phyloP scores from a whole-genome alignment of 2,329 filamentous ascomycete species.

The Microthyrium microscopicum region DNA sequence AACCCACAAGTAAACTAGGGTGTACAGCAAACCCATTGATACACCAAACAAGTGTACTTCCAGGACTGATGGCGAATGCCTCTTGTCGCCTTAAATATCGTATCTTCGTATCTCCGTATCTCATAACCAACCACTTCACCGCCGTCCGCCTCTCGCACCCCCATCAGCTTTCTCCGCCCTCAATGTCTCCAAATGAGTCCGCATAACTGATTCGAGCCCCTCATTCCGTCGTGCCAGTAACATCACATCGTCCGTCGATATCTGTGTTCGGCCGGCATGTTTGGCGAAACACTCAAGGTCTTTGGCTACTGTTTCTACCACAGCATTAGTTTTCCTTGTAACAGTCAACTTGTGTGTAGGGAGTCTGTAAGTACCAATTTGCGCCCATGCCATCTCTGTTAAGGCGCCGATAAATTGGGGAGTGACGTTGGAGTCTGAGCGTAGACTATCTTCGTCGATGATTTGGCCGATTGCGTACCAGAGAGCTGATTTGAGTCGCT shows the following conservation, averaged over 20 bases:
- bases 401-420: slow-evolving; percentile 35
- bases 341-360: not conserved
- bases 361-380: slow-evolving; percentile 49
- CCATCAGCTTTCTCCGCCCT: no score
- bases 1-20: no score
- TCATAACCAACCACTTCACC: no score
- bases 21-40: no score
- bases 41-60: no score
- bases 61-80: no score
- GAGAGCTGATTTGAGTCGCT: slow-evolving; percentile 32
- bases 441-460: slow-evolving; percentile 65
- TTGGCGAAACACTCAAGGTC: slow-evolving; percentile 50
- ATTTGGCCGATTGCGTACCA: slow-evolving; percentile 36
- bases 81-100: no score
- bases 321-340: not conserved
- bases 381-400: slow-evolving; percentile 75
- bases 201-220: no score
- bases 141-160: no score
- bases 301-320: slow-evolving; percentile 33
- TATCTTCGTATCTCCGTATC: no score
- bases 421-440: slow-evolving; percentile 15
- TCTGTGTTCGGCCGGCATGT: slow-evolving; percentile 66
- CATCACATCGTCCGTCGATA: slow-evolving; percentile 76
- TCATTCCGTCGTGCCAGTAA: slow-evolving; percentile 77
- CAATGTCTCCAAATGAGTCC: no score